These are phyloP conservation scores for Penicillium corylophilum DNA, from an alignment of 2,329 filamentous ascomycete genomes.

Conservation along the genomic window DNA sequence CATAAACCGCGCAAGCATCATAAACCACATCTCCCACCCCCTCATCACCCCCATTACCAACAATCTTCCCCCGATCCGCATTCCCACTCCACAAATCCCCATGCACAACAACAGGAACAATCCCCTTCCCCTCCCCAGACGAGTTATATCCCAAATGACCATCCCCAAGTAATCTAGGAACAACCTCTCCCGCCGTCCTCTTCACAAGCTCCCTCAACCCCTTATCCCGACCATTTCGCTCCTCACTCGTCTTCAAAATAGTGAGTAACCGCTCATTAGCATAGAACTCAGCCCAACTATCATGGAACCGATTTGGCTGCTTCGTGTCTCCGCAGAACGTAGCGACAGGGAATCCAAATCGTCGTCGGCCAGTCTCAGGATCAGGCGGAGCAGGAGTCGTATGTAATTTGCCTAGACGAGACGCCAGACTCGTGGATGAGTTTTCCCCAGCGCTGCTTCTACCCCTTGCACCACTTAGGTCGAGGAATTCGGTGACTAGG, in stretches of 20 bases:
- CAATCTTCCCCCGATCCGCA: conserved; percentile 65
- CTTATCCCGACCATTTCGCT: conserved; percentile 63
- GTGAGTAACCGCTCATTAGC: conserved; percentile 69
- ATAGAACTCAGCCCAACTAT: conserved; percentile 83
- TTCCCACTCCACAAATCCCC: conserved; percentile 96
- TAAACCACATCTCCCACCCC: conserved; percentile 73
- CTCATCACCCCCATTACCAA: conserved; percentile 39
- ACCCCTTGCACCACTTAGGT: conserved; percentile 53
- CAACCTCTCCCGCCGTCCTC: conserved; percentile 61
- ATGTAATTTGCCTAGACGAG: conserved; percentile 77
- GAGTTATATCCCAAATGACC: conserved; percentile 56
- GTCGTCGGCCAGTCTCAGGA: conserved; percentile 39
- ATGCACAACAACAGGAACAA: conserved; percentile 79
- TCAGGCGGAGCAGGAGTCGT: conserved; percentile 65
- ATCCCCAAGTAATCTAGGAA: conserved; percentile 73
- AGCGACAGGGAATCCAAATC: conserved; percentile 79
- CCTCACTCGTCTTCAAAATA: conserved; percentile 60
- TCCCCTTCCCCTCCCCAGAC: conserved; percentile 49
- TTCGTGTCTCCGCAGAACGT: conserved; percentile 85
- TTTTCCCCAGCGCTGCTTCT: conserved; percentile 49
- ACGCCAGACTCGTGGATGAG: conserved; percentile 57
- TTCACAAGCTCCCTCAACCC: conserved; percentile 66
- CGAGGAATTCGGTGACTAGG: conserved; percentile 75
- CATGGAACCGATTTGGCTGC: conserved; percentile 73
- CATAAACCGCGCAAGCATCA: conserved; percentile 78